These are phyloP conservation scores for Myriosclerotinia duriaeana DNA, from an alignment of 2,329 filamentous ascomycete species.

Conservation along the genomic window DNA sequence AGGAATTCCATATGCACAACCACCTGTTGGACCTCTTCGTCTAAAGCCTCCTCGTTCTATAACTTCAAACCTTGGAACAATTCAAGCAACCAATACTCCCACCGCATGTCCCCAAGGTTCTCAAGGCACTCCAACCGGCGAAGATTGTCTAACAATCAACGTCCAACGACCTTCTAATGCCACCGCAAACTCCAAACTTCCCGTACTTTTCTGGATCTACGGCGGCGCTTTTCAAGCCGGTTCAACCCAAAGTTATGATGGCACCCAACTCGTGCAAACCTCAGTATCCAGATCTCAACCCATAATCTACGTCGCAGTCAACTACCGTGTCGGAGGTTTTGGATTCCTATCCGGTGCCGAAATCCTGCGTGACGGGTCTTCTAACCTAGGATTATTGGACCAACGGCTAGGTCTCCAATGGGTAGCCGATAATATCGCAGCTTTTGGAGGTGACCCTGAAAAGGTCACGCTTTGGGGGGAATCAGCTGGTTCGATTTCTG, in stretches of 20 bases:
- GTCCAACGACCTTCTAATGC: constrained; percentile 44
- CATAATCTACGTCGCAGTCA: constrained; percentile 59
- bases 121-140: constrained; percentile 26
- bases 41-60: constrained; percentile 45
- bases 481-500: constrained; percentile 64
- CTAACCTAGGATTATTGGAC: constrained; percentile 64
- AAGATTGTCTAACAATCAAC: constrained; percentile 44
- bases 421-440: constrained; percentile 71
- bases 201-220: constrained; percentile 46
- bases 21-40: constrained; percentile 45
- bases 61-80: constrained; percentile 28
- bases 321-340: constrained; percentile 64
- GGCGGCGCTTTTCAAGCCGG: constrained; percentile 41
- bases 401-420: constrained; percentile 59
- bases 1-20: constrained; percentile 45
- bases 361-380: constrained; percentile 52
- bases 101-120: constrained; percentile 41
- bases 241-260: constrained; percentile 53
- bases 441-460: constrained; percentile 57
- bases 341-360: constrained; percentile 64
- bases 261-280: constrained; percentile 46
- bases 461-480: constrained; percentile 56
- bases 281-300: constrained; percentile 63
- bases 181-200: constrained; percentile 51
- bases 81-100: constrained; percentile 36